phyloP scores from a whole-genome alignment of 257 asterid species.

The Nicotiana tomentosiformis region DNA sequence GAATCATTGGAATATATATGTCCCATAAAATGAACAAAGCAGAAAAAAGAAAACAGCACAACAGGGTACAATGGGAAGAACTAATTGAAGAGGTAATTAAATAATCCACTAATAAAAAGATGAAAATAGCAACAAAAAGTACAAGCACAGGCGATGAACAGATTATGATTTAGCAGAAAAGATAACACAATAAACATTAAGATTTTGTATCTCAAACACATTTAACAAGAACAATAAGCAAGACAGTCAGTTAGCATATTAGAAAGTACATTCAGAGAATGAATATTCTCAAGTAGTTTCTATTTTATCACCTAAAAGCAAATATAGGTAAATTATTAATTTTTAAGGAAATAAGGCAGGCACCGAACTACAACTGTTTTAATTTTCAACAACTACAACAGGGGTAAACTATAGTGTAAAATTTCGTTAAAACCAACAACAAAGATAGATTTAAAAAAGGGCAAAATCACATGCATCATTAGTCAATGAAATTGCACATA shows the following conservation, averaged over 20 bases:
- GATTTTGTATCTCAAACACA: background rate
- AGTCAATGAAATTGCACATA: background rate
- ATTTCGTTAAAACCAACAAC: no score
- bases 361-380: background rate
- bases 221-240: background rate
- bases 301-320: no score
- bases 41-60: background rate
- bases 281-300: background rate
- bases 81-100: background rate
- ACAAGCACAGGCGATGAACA: background rate
- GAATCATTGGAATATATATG: background rate
- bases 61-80: background rate
- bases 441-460: no score
- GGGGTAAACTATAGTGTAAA: no score
- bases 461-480: background rate
- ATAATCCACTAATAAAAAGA: background rate
- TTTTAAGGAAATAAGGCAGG: background rate
- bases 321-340: background rate
- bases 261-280: no score
- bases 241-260: background rate
- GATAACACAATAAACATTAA: background rate
- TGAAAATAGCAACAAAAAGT: background rate
- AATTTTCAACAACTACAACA: no score
- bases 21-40: background rate
- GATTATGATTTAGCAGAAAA: background rate